A percentile compares a stretch with the other conserved stretches of the same genome.
phyloP scores from a whole-genome alignment of 345 rosid genomes.

The Bruguiera gymnorhiza region DNA sequence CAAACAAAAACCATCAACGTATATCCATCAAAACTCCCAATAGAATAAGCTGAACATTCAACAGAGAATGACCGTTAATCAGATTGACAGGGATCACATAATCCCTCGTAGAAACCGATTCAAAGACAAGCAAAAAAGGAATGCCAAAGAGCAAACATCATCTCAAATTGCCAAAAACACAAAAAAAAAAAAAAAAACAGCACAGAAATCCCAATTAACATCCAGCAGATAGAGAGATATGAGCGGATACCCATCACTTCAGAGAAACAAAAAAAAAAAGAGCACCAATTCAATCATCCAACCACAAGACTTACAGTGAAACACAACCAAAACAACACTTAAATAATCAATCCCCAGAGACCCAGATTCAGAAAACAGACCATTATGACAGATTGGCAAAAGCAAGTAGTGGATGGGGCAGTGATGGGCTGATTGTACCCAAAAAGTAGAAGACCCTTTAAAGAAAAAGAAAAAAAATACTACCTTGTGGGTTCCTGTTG shows the following conservation, averaged over 20 bases:
- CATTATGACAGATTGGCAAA: conserved; percentile 34
- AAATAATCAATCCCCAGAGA: background rate
- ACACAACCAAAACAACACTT: conserved; percentile 14
- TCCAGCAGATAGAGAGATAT: background rate
- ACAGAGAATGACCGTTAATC: too few species aligned
- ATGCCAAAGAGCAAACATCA: background rate
- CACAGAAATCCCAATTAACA: conserved; percentile 10
- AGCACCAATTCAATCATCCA: conserved; percentile 10
- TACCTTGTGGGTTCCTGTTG: conserved; percentile 40
- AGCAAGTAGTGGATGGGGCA: conserved; percentile 7
- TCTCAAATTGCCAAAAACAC: conserved; percentile 1
- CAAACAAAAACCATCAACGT: background rate
- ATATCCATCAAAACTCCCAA: background rate
- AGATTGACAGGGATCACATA: conserved; percentile 1
- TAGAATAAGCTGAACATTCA: background rate
- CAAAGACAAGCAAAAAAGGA: conserved; percentile 5
- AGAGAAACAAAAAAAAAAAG: conserved; percentile 12
- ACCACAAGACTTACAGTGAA: background rate
- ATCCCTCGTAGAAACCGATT: background rate
- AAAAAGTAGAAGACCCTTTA: background rate
- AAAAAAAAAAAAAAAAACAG: background rate
- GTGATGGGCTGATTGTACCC: conserved; percentile 14
- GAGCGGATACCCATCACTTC: conserved; percentile 28
- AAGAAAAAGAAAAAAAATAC: background rate
- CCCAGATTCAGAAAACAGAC: conserved; percentile 7